Percentiles rank a stretch among this genome's conserved stretches.
Evolutionary conservation across 2,329 filamentous ascomycete genomes (phyloP).

Genomic region (Fusarium circinatum): DNA sequence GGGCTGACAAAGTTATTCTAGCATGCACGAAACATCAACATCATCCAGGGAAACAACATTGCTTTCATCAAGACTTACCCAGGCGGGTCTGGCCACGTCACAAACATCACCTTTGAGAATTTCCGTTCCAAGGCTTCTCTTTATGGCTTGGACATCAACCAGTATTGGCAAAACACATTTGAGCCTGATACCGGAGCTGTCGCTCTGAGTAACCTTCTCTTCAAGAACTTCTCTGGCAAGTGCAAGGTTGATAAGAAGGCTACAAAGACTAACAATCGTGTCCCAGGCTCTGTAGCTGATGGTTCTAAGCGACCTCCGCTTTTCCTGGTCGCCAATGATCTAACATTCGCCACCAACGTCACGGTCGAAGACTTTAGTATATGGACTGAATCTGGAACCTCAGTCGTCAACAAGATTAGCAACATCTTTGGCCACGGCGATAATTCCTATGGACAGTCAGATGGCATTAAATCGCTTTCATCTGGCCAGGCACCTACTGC

Average conservation of each 20-base stretch:
- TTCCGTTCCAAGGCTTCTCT: not conserved
- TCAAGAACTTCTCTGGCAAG: not conserved
- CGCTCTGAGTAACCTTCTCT: not conserved
- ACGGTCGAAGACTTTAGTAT: not conserved
- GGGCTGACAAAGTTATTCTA: fast-evolving
- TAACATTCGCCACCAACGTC: not conserved
- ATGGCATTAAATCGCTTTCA: not conserved
- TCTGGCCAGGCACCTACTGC: not conserved
- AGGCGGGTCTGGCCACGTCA: not conserved
- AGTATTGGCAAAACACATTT: not conserved
- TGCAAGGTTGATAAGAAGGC: no score
- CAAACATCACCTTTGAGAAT: not conserved
- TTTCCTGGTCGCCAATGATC: not conserved
- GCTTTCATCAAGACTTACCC: slow-evolving; percentile 2
- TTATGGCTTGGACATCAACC: not conserved
- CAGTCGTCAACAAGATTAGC: not conserved
- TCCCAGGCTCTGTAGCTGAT: not conserved
- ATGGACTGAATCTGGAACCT: not conserved
- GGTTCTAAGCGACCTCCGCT: not conserved
- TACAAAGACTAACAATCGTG: no score
- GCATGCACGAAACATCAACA: not conserved
- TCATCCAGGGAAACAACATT: not conserved
- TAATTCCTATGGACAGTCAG: not conserved
- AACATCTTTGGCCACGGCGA: not conserved
- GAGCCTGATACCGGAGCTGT: not conserved